Percentiles rank a stretch among this genome's conserved stretches.
phyloP scores from a whole-genome alignment of 2,329 filamentous ascomycete genomes.

The Westerdykella aurantiaca region DNA sequence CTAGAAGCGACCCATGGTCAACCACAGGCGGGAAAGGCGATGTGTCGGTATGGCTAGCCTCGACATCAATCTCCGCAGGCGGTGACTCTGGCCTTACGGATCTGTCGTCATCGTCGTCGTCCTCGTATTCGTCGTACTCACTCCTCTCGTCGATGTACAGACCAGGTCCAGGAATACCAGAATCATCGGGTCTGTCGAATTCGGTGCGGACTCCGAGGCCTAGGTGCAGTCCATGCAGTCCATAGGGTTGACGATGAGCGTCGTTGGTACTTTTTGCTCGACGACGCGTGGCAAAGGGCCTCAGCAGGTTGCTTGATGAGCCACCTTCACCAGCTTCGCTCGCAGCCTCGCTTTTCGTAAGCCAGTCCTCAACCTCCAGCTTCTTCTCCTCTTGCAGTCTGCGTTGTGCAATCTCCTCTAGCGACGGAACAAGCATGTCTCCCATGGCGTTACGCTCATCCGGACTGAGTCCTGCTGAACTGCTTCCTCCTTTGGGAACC shows the following conservation, averaged over 20 bases:
- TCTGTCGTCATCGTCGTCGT: slow-evolving; percentile 28
- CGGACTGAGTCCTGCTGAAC: slow-evolving; percentile 45
- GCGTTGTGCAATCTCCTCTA: slow-evolving; percentile 47
- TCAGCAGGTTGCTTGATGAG: slow-evolving; percentile 21
- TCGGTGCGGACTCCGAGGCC: slow-evolving; percentile 29
- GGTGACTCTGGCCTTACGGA: slow-evolving; percentile 27
- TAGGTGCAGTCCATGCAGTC: slow-evolving; percentile 16
- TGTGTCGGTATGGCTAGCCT: slow-evolving; percentile 15
- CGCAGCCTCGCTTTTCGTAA: slow-evolving; percentile 42
- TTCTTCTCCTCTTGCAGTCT: slow-evolving; percentile 48
- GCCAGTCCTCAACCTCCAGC: slow-evolving; percentile 50
- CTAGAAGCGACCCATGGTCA: slow-evolving; percentile 16
- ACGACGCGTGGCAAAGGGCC: slow-evolving; percentile 31
- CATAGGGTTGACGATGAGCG: slow-evolving; percentile 19
- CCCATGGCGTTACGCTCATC: slow-evolving; percentile 38
- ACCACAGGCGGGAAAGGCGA: slow-evolving; percentile 28
- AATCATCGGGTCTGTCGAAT: slow-evolving; percentile 30
- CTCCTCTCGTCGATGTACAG: slow-evolving; percentile 38
- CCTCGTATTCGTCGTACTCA: slow-evolving; percentile 34
- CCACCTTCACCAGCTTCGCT: slow-evolving; percentile 43
- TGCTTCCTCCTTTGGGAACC: slow-evolving; percentile 35
- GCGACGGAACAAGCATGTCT: slow-evolving; percentile 42
- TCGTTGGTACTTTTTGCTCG: slow-evolving; percentile 47
- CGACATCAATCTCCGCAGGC: slow-evolving; percentile 29
- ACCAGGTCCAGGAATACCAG: slow-evolving; percentile 48